Conservation (phyloP, 2,329 filamentous ascomycete genomes). For the Pseudopyrenochaeta lycopersici region DNA sequence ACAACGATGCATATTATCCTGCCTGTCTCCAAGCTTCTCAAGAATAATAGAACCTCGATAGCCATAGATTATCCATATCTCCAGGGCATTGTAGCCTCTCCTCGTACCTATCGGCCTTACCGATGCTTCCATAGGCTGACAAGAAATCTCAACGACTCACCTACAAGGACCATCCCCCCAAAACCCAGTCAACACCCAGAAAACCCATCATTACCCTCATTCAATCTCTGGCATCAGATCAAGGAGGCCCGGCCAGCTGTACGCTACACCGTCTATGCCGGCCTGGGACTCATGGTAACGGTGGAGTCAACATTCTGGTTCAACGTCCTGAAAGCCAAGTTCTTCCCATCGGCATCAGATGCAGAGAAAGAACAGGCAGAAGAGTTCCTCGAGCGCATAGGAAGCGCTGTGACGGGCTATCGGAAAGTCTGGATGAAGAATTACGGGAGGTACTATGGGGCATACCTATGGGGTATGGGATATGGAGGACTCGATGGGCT, state of each 20-base stretch:
- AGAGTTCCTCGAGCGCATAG: conserved; percentile 15
- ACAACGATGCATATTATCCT: neutral
- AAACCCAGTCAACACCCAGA: neutral
- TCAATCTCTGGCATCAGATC: conserved; percentile 29
- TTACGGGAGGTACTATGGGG: conserved; percentile 27
- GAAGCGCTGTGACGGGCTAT: conserved; percentile 16
- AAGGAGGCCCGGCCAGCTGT: conserved; percentile 17
- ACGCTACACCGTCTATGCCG: conserved; percentile 36
- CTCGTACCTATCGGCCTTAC: neutral
- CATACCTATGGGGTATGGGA: conserved; percentile 30
- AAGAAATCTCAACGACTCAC: neutral
- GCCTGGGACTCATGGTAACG: conserved; percentile 27
- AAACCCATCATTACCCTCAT: conserved; percentile 11
- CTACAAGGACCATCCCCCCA: neutral
- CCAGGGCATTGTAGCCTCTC: neutral
- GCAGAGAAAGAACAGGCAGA: conserved; percentile 24
- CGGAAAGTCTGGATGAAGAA: conserved; percentile 26
- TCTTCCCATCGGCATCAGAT: conserved; percentile 24
- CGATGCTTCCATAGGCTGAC: neutral
- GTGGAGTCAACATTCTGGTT: conserved; percentile 42
- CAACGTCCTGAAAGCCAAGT: conserved; percentile 35
- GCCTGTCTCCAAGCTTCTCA: neutral
- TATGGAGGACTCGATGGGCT: conserved; percentile 21
- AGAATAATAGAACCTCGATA: neutral
- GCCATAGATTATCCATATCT: neutral